Base-by-base conservation (phyloP, 2,329 filamentous ascomycete species). In the Fusarium hainanense region DNA sequence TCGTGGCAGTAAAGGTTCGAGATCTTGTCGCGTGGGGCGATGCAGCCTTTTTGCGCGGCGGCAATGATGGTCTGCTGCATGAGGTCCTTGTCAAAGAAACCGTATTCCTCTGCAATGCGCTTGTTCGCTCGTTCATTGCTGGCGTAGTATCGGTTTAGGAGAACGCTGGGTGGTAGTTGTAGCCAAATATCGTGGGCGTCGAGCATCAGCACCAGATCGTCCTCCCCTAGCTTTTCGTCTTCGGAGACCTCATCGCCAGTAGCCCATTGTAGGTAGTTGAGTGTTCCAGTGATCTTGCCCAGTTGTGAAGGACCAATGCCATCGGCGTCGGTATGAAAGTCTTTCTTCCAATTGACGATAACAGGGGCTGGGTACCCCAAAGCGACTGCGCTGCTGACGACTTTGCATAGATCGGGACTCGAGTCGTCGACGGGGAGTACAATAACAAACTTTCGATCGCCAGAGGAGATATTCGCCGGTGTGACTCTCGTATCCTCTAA, bases 171-270 rank as follows among this genome's bases (percentile, higher is more conserved):
- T 2, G 76, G 76, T 1, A 77, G 60, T 50, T 77, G 76, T 14
- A 77, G 59, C 76, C 76, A 77, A n/a, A 77, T 62, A 37, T 77
- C 76, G 46, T 77, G 75, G n/a, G 75, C 76, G 42, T 77, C 76
- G 18, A 78, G 66, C 56, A 77, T 74, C 9, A 78, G 50, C 10
- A 77, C 63, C 16, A 77, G 34, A 25, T 77, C 76, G 18, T 78
- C 55, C n/a, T 77, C 70, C 9, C 55, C 63, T 2, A 75, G 55
- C 41, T 32, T 66, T 14, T 75, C 71, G 20, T 63, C 58, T 14
- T 63, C 57, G 2, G 70, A 27, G 5, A 47, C 64, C 13, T 62
- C 43, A 14, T 68, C 54, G 1, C 70, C 44, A 7, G 68, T 70
- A 0, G 66, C 72, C 70, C 71, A 72, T 34, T 77, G 56, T 8